Percentiles rank a stretch among this genome's conserved stretches.
Conservation (phyloP, 805 yeast species). For the Teunomyces cretensis region DNA sequence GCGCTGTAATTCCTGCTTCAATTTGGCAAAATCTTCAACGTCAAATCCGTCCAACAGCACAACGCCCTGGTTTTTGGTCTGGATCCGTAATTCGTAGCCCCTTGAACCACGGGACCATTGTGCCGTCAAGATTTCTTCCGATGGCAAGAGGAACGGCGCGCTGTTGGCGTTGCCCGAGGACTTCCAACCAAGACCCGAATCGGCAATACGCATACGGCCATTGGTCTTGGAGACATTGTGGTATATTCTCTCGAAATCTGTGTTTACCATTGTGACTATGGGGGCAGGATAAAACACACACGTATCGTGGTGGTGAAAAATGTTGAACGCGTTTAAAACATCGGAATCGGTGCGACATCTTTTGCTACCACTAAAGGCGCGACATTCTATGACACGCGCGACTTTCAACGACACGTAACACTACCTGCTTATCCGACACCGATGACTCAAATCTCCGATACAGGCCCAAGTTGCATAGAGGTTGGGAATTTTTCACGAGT, state of each 20-base stretch:
- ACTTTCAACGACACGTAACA: not conserved
- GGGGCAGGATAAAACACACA: not conserved
- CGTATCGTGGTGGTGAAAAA: not conserved
- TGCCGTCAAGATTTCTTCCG: conserved; percentile 75
- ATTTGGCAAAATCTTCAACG: conserved; percentile 70
- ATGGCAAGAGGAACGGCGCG: conserved; percentile 85
- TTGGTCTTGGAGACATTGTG: conserved; percentile 78
- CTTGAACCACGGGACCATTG: conserved; percentile 93
- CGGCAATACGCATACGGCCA: conserved; percentile 93
- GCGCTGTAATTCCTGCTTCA: conserved; percentile 81
- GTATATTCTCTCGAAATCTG: conserved; percentile 90
- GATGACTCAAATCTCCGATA: not conserved
- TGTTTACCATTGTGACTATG: conserved; percentile 37
- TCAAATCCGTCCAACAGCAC: conserved; percentile 92
- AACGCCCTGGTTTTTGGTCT: conserved; percentile 85
- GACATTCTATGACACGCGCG: not conserved
- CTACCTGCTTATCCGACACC: too few relatives aligned
- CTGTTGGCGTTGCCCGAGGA: conserved; percentile 28
- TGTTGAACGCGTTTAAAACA: conserved; percentile 3
- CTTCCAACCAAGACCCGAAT: conserved; percentile 98
- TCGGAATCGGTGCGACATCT: not conserved
- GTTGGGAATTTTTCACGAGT: not conserved
- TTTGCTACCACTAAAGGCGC: not conserved
- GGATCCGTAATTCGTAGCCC: conserved; percentile 86
- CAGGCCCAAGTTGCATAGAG: too few relatives aligned